These are phyloP conservation scores for Panellus pusillus DNA, from an alignment of 768 basidiomycete species.

Conservation along the genomic window DNA sequence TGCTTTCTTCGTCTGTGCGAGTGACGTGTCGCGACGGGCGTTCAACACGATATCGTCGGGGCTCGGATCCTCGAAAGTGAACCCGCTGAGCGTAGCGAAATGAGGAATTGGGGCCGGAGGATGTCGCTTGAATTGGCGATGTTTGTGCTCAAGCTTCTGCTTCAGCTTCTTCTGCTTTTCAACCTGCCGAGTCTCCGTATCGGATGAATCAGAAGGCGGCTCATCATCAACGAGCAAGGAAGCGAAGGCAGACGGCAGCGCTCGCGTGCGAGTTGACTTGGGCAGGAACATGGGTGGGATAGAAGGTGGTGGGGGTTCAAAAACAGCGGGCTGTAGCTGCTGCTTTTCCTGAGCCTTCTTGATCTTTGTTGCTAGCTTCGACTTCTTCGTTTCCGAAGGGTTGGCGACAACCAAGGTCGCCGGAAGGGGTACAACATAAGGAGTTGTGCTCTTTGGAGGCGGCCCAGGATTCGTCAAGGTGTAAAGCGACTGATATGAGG, in stretches of 20 bases:
- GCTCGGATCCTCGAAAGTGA: conserved; percentile 81
- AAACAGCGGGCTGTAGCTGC: conserved; percentile 28
- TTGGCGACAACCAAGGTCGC: conserved; percentile 16
- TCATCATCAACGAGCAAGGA: conserved; percentile 64
- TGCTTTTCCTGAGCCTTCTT: conserved; percentile 56
- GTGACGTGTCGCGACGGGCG: conserved; percentile 74
- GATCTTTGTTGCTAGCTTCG: conserved; percentile 77
- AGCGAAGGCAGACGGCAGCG: conserved; percentile 77
- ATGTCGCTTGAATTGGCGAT: conserved; percentile 26
- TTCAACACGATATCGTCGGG: conserved; percentile 88
- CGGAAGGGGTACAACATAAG: conserved; percentile 46
- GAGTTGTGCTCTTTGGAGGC: conserved; percentile 38
- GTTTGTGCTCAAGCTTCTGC: conserved; percentile 13
- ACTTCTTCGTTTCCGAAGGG: conserved; percentile 45
- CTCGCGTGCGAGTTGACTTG: conserved; percentile 56
- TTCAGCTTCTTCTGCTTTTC: conserved; percentile 4
- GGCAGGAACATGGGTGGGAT: conserved; percentile 60
- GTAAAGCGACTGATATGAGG: conserved; percentile 71
- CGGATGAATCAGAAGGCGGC: conserved; percentile 27
- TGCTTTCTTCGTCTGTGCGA: conserved; percentile 40
- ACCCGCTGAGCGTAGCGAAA: conserved; percentile 38
- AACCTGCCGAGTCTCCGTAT: conserved; percentile 12
- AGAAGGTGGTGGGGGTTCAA: conserved; percentile 42
- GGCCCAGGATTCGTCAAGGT: conserved; percentile 57
- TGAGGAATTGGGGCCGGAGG: conserved; percentile 34